Conservation (phyloP, 2,329 filamentous ascomycete species). For the Helicocarpus griseus region DNA sequence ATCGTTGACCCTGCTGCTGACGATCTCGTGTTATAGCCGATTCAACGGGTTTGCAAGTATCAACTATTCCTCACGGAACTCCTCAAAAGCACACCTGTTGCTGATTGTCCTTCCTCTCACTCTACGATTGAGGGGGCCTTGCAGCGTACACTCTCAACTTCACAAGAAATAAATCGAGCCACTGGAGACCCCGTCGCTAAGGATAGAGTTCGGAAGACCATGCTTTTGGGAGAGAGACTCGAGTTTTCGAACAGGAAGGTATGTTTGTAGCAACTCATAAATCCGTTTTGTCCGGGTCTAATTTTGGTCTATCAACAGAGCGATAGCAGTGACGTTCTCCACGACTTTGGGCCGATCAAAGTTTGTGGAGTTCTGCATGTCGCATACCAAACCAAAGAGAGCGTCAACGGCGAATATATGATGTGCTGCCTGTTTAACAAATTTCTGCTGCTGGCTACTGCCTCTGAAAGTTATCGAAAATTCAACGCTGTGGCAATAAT, state of each 20-base stretch:
- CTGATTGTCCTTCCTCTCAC: slow-evolving; percentile 75
- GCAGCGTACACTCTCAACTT: slow-evolving; percentile 61
- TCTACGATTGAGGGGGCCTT: slow-evolving; percentile 67
- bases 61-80: slow-evolving; percentile 78
- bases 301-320: not conserved
- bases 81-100: slow-evolving; percentile 69
- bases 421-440: slow-evolving; percentile 75
- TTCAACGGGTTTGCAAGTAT: slow-evolving; percentile 87
- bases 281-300: not conserved
- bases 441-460: slow-evolving; percentile 65
- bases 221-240: slow-evolving; percentile 74
- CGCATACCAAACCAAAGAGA: slow-evolving; percentile 64
- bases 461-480: slow-evolving; percentile 52
- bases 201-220: slow-evolving; percentile 66
- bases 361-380: slow-evolving; percentile 77
- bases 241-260: slow-evolving; percentile 65
- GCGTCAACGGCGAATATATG: slow-evolving; percentile 69
- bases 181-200: slow-evolving; percentile 65
- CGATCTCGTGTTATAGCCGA: slow-evolving; percentile 51
- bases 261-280: slow-evolving; percentile 19
- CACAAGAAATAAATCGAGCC: slow-evolving; percentile 72
- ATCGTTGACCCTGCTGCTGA: slow-evolving; percentile 3
- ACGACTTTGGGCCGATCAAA: slow-evolving; percentile 67
- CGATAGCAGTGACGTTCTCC: slow-evolving; percentile 50
- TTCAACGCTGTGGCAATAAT: slow-evolving; percentile 71